Percentiles rank a stretch among this genome's conserved stretches.
Evolutionary conservation across 768 basidiomycete species (phyloP).

Genomic region (Naganishia vaughanmartiniae): DNA sequence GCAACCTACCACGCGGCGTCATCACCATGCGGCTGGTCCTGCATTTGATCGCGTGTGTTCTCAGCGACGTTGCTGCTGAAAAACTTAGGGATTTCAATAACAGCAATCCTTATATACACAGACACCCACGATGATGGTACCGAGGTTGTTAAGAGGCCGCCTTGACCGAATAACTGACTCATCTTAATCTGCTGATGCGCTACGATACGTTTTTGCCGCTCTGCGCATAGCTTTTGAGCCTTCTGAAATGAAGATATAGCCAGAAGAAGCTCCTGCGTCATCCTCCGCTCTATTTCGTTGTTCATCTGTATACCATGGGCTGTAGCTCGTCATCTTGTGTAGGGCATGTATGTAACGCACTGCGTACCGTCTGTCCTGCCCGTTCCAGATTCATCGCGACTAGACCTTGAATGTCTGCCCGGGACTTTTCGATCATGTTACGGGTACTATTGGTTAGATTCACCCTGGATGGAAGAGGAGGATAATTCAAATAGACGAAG

Average conservation of each 20-base stretch:
- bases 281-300: slow-evolving; percentile 67
- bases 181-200: slow-evolving; percentile 79
- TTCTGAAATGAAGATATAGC: slow-evolving; percentile 88
- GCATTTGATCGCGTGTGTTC: neutral
- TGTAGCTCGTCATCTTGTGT: neutral
- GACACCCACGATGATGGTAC: neutral
- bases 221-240: slow-evolving; percentile 84
- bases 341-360: neutral
- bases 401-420: slow-evolving; percentile 87
- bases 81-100: neutral
- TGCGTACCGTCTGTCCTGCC: slow-evolving; percentile 38
- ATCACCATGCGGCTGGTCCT: neutral
- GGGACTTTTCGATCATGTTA: slow-evolving; percentile 89
- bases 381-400: slow-evolving; percentile 58
- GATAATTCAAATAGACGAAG: neutral
- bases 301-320: neutral
- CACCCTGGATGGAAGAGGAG: slow-evolving; percentile 59
- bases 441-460: slow-evolving; percentile 92
- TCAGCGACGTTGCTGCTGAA: neutral
- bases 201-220: slow-evolving; percentile 82
- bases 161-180: slow-evolving; percentile 62
- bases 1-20: neutral
- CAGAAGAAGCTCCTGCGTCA: slow-evolving; percentile 85
- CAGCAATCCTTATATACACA: neutral
- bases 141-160: neutral